phyloP scores from a whole-genome alignment of 202 grass and related monocot species.

The Cymbopogon flexuosus region DNA sequence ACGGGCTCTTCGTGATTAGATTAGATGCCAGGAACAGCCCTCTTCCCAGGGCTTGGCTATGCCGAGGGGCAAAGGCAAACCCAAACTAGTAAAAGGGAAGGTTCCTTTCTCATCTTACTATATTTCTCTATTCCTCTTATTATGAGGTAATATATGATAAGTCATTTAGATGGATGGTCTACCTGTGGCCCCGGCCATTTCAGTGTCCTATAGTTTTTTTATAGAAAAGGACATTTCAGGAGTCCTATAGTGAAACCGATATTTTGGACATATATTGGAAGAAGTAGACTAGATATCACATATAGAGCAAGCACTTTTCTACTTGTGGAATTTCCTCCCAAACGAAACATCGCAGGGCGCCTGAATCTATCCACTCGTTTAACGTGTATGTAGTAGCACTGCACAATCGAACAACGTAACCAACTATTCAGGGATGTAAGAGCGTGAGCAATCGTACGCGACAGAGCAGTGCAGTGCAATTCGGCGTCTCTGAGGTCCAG shows the following conservation, averaged over 20 bases:
- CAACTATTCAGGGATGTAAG: background rate
- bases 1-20: no score
- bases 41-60: no score
- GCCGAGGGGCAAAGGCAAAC: background rate
- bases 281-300: background rate
- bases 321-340: background rate
- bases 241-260: background rate
- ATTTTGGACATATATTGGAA: background rate
- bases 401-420: background rate
- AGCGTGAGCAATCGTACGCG: background rate
- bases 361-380: background rate
- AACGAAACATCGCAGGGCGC: background rate
- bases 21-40: no score
- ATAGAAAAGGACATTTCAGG: no score
- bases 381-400: background rate
- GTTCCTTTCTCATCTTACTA: background rate
- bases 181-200: no score
- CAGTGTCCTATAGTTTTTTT: no score
- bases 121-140: no score
- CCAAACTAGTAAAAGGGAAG: background rate
- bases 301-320: background rate
- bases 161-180: no score
- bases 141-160: no score
- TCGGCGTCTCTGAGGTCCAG: conserved; percentile 12
- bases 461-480: background rate